phyloP scores from a whole-genome alignment of 305 asterid species.

The Fraxinus velutina region DNA sequence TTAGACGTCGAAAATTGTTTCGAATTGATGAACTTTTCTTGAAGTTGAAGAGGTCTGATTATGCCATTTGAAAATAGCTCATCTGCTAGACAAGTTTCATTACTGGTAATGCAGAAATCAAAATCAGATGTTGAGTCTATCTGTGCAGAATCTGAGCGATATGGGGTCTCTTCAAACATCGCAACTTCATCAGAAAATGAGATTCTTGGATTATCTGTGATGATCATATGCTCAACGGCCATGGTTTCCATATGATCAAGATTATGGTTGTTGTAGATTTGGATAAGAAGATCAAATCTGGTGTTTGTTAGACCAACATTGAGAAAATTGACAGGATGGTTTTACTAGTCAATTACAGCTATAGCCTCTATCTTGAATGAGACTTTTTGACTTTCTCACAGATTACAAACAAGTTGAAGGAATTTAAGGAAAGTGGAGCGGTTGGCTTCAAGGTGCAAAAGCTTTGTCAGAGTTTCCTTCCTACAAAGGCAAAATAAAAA shows the following conservation, averaged over 20 bases:
- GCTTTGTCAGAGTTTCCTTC: neutral
- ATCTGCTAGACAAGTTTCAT: conserved; percentile 25
- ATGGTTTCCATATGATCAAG: neutral
- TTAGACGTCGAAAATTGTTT: conserved; percentile 15
- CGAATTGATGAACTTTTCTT: conserved; percentile 25
- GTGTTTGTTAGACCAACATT: neutral
- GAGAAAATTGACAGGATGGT: neutral
- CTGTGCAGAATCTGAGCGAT: neutral
- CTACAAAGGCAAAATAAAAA: neutral
- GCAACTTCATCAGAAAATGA: conserved; percentile 23
- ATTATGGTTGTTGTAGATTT: neutral
- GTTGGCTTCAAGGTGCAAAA: neutral
- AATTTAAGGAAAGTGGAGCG: neutral
- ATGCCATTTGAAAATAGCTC: conserved; percentile 28
- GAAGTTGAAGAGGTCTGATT: conserved; percentile 22
- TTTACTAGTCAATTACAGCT: neutral
- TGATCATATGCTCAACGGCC: conserved; percentile 10
- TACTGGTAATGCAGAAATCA: conserved; percentile 25
- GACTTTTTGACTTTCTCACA: neutral
- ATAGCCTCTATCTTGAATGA: neutral
- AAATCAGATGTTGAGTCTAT: conserved; percentile 10
- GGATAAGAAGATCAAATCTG: neutral
- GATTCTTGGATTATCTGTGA: conserved; percentile 19
- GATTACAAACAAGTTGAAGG: neutral
- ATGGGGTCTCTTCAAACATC: neutral